These are phyloP conservation scores for Vigna trinervia DNA, from an alignment of 306 rosid genomes.

Conservation along the genomic window DNA sequence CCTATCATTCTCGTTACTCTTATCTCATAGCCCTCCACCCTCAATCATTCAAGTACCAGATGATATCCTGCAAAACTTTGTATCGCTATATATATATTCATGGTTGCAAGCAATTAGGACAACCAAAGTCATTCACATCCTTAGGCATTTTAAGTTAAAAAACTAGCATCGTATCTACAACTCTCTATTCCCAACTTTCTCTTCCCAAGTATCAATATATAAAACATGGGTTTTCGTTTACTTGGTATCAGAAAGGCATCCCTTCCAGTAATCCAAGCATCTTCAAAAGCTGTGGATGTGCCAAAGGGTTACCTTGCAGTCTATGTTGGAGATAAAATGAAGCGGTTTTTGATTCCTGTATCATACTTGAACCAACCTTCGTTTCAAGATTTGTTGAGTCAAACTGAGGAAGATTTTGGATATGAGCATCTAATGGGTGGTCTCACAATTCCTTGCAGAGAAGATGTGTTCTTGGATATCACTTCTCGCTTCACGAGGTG, in stretches of 20 bases:
- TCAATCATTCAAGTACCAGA: background rate
- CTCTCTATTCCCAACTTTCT: no score
- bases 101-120: background rate
- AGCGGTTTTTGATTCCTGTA: background rate
- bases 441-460: background rate
- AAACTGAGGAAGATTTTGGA: background rate
- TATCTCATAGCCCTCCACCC: background rate
- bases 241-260: background rate
- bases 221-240: background rate
- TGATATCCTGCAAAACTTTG: background rate
- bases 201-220: background rate
- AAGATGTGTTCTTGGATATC: background rate
- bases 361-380: conserved; percentile 4
- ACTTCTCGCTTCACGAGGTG: background rate
- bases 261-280: background rate
- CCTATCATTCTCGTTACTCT: background rate
- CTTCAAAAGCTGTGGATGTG: background rate
- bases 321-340: conserved; percentile 15
- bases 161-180: no score
- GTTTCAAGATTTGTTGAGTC: background rate
- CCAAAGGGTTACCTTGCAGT: background rate
- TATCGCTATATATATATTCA: background rate
- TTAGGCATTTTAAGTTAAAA: background rate
- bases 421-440: conserved; percentile 6
- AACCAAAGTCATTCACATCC: background rate